Percentiles rank a stretch among this genome's conserved stretches.
Conservation (phyloP, 345 rosid genomes). For the Eucalyptus fibrosa region DNA sequence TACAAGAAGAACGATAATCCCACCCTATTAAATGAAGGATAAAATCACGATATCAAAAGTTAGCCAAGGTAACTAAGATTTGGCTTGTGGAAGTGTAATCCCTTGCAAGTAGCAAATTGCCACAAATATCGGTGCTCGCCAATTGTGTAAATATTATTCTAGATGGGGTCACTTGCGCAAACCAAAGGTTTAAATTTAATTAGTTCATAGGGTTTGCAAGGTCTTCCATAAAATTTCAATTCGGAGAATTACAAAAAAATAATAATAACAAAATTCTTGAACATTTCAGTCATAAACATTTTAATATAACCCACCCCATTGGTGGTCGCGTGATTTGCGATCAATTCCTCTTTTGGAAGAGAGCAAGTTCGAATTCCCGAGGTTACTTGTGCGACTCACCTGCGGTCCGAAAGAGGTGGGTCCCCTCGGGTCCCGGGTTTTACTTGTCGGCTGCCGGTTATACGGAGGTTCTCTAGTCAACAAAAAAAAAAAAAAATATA, state of each 20-base stretch:
- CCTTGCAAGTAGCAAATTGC: background rate
- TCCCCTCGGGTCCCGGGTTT: too few relatives aligned
- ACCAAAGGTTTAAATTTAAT: background rate
- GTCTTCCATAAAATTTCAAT: background rate
- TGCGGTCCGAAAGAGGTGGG: too few relatives aligned
- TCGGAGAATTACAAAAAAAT: background rate
- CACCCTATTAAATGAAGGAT: background rate
- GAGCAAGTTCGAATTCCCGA: too few relatives aligned
- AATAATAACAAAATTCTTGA: too few relatives aligned
- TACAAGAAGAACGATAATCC: background rate
- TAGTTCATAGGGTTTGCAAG: background rate
- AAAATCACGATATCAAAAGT: too few relatives aligned
- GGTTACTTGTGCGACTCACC: too few relatives aligned
- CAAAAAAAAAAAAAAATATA: too few relatives aligned
- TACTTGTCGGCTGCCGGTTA: too few relatives aligned
- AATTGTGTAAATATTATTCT: background rate
- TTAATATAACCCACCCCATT: too few relatives aligned
- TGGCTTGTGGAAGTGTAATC: background rate
- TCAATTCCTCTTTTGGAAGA: too few relatives aligned
- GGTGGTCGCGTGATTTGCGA: too few relatives aligned
- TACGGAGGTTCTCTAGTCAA: too few relatives aligned
- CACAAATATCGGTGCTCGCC: background rate
- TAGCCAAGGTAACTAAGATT: background rate
- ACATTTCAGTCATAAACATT: background rate
- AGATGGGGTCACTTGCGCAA: rapidly evolving